Base-by-base conservation (phyloP, 1,284 basidiomycete species). In the Exobasidium cylindrosporum region DNA sequence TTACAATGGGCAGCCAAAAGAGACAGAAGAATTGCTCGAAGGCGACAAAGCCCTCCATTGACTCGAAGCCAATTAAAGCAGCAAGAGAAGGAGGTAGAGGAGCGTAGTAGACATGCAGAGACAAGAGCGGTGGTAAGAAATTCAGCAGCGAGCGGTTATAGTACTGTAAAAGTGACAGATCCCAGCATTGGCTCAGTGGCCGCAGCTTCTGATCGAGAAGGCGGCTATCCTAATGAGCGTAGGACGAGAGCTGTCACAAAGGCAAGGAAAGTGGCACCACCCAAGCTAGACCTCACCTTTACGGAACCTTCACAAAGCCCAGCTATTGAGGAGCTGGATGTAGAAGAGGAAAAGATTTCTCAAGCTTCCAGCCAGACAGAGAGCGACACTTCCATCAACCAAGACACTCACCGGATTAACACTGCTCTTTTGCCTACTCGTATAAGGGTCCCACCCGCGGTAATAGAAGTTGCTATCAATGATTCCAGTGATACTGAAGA, bases 1-100 rank as follows among this genome's bases (percentile, higher is more conserved):
- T 26, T 40, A 14, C 3, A 26, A 28, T 55, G 53, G 53, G 53
- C 53, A 3, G 53, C 4, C 29, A 55, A 55, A 14, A 26, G 53
- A 5, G 53, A 55, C 30, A 21, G 31, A 6, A 35, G 53, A 11
- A 55, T 30, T 17, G 53, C 53, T 14, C 14, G 53, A 30, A 55
- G 53, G 17, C 4, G 53, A 17, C 4, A 13, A 26, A 14, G n/a
- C 13, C 53, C 53, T 55, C 53, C 53, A 6, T 3, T 55, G 26
- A 55, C 53, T n/a, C n/a, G 53, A 32, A 35, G 53, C 4, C 21
- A 29, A 17, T 13, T 29, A 23, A 11, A 13, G 4, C 31, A 23
- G 6, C 14, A 14, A 6, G 29, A 6, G 4, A 23, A 50, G 7
- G 47, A 50, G 21, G 35, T 7, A 17, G 35, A 40, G 17, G 35